phyloP scores from a whole-genome alignment of 139 green algal genomes.

The Parachlorella kessleri region DNA sequence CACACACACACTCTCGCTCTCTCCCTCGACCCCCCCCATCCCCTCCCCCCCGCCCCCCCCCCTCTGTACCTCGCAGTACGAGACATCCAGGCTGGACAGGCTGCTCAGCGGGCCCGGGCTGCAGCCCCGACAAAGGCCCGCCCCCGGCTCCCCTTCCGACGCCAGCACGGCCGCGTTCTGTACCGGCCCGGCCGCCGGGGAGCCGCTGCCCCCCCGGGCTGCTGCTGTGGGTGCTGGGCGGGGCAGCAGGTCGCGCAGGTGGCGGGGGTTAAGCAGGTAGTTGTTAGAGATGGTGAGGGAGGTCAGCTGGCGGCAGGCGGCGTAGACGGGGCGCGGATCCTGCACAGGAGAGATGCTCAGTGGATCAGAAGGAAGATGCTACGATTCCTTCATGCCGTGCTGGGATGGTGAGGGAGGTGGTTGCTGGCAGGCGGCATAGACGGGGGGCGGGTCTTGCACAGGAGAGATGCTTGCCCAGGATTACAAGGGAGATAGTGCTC shows the following conservation, averaged over 20 bases:
- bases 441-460: conserved; percentile 31
- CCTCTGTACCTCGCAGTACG: not conserved
- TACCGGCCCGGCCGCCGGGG: too few species aligned
- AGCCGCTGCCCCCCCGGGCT: not conserved
- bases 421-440: conserved; percentile 23
- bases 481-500: too few species aligned
- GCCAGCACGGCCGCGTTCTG: not conserved
- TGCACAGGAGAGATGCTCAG: too few species aligned
- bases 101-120: not conserved
- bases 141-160: not conserved
- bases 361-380: too few species aligned
- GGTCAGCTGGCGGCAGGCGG: conserved; percentile 43
- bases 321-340: conserved; percentile 36
- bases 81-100: not conserved
- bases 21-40: conserved; percentile 37
- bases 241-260: conserved; percentile 44
- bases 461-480: too few species aligned
- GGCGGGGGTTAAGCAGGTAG: conserved; percentile 25
- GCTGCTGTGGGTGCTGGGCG: not conserved
- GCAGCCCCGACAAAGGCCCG: not conserved
- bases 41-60: not conserved
- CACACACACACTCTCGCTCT: too few species aligned
- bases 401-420: not conserved
- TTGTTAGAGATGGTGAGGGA: conserved; percentile 54
- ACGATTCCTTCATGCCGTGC: not conserved